Evolutionary conservation across 805 yeast species (phyloP).

Genomic region (Cyberlindnera nakhonratchasimensis): DNA sequence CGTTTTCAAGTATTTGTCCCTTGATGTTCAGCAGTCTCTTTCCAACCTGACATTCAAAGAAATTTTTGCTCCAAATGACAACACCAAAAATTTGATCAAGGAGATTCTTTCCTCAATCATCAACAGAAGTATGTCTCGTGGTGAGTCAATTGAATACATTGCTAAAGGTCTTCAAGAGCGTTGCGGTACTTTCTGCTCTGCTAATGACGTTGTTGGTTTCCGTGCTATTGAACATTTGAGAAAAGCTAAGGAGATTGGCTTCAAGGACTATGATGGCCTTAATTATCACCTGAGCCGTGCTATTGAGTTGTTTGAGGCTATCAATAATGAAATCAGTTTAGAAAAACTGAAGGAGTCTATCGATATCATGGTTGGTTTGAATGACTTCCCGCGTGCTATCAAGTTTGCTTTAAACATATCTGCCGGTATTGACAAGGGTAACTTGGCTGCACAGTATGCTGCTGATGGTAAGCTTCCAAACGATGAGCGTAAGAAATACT

Average conservation of each 20-base stretch:
- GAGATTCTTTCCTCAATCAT: constrained; percentile 87
- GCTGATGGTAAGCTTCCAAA: constrained; percentile 46
- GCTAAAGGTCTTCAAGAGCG: constrained; percentile 86
- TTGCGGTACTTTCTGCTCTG: constrained; percentile 92
- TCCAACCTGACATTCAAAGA: constrained; percentile 67
- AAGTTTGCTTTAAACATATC: constrained; percentile 79
- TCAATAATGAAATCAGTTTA: constrained; percentile 70
- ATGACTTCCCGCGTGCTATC: constrained; percentile 81
- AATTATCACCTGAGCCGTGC: constrained; percentile 69
- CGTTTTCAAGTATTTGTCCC: constrained; percentile 63
- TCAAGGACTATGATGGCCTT: constrained; percentile 66
- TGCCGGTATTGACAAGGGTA: constrained; percentile 58
- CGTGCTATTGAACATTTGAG: constrained; percentile 91
- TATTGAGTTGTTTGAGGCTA: constrained; percentile 69
- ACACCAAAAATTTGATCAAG: constrained; percentile 56
- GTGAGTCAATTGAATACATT: constrained; percentile 89
- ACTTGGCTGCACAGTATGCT: constrained; percentile 53
- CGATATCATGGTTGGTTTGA: constrained; percentile 69
- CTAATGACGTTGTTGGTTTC: constrained; percentile 89
- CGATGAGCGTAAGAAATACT: constrained; percentile 50
- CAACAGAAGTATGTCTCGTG: constrained; percentile 81
- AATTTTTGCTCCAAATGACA: constrained; percentile 67
- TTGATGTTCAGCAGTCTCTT: constrained; percentile 66
- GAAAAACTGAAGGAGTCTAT: constrained; percentile 83
- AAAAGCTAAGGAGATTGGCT: constrained; percentile 74